A percentile compares a stretch with the other conserved stretches of the same genome.
Conservation (phyloP, 495 filamentous ascomycete species). For the Stereocaulon alpinum region DNA sequence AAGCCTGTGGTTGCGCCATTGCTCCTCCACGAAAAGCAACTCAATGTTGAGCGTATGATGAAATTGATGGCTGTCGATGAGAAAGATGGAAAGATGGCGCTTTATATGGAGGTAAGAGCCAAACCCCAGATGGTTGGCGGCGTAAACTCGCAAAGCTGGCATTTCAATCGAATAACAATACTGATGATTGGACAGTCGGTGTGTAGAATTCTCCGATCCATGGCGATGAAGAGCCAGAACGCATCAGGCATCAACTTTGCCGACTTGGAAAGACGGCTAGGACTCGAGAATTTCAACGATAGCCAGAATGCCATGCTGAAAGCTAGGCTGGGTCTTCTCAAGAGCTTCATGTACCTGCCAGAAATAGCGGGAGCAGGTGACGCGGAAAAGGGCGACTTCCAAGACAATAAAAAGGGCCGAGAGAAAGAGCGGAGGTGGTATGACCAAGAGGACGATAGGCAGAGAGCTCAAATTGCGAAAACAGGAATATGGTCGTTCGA, state of each 20-base stretch:
- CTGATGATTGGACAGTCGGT: constrained; percentile 23
- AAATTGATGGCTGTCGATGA: constrained; percentile 56
- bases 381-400: background rate
- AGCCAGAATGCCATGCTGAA: constrained; percentile 29
- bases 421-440: background rate
- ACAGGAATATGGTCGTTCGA: constrained; percentile 25
- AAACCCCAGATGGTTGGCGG: background rate
- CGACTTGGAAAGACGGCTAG: constrained; percentile 31
- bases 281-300: constrained; percentile 21
- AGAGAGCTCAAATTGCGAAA: constrained; percentile 2
- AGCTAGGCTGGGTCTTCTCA: constrained; percentile 34
- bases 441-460: constrained; percentile 5
- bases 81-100: constrained; percentile 35
- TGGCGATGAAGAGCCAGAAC: constrained; percentile 35
- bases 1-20: constrained; percentile 39
- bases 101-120: constrained; percentile 48
- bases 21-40: constrained; percentile 44
- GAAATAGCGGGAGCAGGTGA: background rate
- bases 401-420: background rate
- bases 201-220: constrained; percentile 46
- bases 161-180: background rate
- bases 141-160: background rate
- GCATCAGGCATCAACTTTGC: constrained; percentile 41
- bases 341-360: constrained; percentile 30
- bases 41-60: constrained; percentile 55